Percentiles rank a stretch among this genome's conserved stretches.
phyloP scores from a whole-genome alignment of 257 asterid genomes.

The Thymus quinquecostatus region DNA sequence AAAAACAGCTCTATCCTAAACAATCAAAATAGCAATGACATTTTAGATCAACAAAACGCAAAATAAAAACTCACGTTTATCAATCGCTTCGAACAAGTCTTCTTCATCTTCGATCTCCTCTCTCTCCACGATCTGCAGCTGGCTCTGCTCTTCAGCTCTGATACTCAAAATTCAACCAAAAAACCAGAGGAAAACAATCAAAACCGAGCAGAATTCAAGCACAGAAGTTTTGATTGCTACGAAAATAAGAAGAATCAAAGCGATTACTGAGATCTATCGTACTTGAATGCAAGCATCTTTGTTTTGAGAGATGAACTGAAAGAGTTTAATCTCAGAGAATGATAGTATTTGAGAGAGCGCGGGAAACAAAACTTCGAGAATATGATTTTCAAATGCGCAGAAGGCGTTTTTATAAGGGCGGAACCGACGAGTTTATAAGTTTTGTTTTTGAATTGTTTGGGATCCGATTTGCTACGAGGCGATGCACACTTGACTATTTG shows the following conservation, averaged over 20 bases:
- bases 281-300: slow-evolving; percentile 83
- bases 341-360: slow-evolving; percentile 23
- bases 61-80: slow-evolving; percentile 53
- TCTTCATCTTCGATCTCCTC: slow-evolving; percentile 94
- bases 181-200: neutral
- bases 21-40: slow-evolving; percentile 12
- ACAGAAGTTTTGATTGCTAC: neutral
- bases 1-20: slow-evolving; percentile 4
- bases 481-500: neutral
- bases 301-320: slow-evolving; percentile 20
- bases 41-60: slow-evolving; percentile 7
- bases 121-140: slow-evolving; percentile 85
- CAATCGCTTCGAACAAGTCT: slow-evolving; percentile 96
- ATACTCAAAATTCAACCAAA: slow-evolving; percentile 28
- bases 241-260: neutral
- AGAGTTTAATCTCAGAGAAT: slow-evolving; percentile 31
- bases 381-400: slow-evolving; percentile 38
- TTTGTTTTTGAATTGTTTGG: slow-evolving; percentile 34
- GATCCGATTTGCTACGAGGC: slow-evolving; percentile 29
- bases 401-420: slow-evolving; percentile 32
- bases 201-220: slow-evolving; percentile 13
- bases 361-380: slow-evolving; percentile 31
- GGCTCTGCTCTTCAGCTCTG: slow-evolving; percentile 93
- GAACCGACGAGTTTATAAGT: slow-evolving; percentile 31
- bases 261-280: slow-evolving; percentile 21